Conservation (phyloP, 768 basidiomycete genomes). For the Trametes coccinea region DNA sequence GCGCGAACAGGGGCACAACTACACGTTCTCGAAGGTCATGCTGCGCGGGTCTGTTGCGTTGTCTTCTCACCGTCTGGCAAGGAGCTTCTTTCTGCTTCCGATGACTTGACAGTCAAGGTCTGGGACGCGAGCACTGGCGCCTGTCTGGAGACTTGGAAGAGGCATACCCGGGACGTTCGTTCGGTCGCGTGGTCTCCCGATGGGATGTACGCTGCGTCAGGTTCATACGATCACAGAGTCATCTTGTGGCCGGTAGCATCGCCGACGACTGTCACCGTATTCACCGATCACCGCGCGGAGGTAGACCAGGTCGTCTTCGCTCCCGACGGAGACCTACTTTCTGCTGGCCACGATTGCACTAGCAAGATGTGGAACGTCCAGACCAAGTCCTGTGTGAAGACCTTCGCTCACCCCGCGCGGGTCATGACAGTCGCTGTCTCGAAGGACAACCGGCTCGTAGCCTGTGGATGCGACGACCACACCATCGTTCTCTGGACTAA, state of each 20-base stretch:
- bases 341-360: not conserved
- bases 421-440: constrained; percentile 3
- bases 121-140: constrained; percentile 35
- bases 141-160: not conserved
- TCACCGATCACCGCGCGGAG: not conserved
- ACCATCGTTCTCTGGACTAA: constrained; percentile 11
- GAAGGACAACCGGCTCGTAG: constrained; percentile 5
- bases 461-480: not conserved
- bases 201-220: not conserved
- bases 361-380: constrained; percentile 5
- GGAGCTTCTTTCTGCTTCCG: constrained; percentile 49
- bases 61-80: constrained; percentile 42
- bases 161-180: constrained; percentile 14
- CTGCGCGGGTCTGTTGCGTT: not conserved
- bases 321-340: not conserved
- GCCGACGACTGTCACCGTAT: not conserved
- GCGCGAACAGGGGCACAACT: not conserved
- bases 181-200: constrained; percentile 30
- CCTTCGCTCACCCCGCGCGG: constrained; percentile 20
- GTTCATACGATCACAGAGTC: not conserved
- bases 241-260: not conserved
- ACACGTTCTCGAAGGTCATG: constrained; percentile 7
- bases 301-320: not conserved
- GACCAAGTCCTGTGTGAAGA: constrained; percentile 9
- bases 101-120: constrained; percentile 52